phyloP scores from a whole-genome alignment of 129 eudicot species.

The Lactuca sativa region DNA sequence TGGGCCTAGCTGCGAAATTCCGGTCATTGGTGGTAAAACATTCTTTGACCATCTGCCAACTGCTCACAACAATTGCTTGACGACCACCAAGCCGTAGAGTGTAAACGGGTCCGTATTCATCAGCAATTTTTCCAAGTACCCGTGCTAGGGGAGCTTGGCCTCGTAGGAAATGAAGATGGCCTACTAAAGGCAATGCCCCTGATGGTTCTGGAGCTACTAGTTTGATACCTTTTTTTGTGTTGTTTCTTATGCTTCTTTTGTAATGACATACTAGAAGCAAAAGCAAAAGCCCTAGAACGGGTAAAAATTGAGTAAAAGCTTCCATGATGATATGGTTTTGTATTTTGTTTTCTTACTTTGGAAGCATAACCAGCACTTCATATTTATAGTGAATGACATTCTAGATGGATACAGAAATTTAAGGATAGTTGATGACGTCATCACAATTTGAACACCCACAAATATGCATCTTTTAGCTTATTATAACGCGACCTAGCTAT shows the following conservation, averaged over 20 bases:
- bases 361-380: background rate
- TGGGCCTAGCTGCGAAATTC: slow-evolving; percentile 45
- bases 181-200: slow-evolving; percentile 53
- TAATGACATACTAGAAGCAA: background rate
- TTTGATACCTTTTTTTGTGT: background rate
- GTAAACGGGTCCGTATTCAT: slow-evolving; percentile 45
- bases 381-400: slow-evolving; percentile 9
- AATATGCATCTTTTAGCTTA: no score
- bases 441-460: background rate
- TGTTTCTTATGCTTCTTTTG: slow-evolving; percentile 6
- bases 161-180: slow-evolving; percentile 47
- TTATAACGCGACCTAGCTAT: no score
- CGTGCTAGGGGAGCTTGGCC: slow-evolving; percentile 40
- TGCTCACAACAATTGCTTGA: slow-evolving; percentile 48
- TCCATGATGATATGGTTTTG: slow-evolving; percentile 11
- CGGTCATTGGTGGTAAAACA: slow-evolving; percentile 49
- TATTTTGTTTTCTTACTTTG: background rate
- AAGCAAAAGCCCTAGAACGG: background rate
- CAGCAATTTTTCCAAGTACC: slow-evolving; percentile 44
- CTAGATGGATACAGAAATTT: background rate
- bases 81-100: slow-evolving; percentile 46
- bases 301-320: slow-evolving; percentile 7
- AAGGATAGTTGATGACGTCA: background rate
- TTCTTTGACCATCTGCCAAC: slow-evolving; percentile 44
- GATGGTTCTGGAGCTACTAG: slow-evolving; percentile 37